These are phyloP conservation scores for Ophiostoma montium DNA, from an alignment of 2,329 filamentous ascomycete species.

Conservation along the genomic window DNA sequence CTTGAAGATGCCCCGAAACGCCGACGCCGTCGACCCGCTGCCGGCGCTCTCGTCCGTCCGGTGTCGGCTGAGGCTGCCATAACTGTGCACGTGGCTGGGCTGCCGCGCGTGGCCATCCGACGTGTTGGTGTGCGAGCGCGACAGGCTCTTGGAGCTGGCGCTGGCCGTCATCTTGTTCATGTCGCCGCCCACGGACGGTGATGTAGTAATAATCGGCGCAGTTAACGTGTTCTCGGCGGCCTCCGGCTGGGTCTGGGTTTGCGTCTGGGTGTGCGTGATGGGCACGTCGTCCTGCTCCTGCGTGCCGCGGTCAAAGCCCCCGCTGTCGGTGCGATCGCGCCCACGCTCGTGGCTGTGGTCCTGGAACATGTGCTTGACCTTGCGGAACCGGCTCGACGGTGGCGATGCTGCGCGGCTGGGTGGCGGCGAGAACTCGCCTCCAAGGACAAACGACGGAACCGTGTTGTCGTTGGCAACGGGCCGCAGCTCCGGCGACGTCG, in stretches of 20 bases:
- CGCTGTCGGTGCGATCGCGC: constrained; percentile 1
- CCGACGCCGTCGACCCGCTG: background rate
- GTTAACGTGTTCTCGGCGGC: background rate
- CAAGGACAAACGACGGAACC: constrained; percentile 42
- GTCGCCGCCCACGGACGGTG: background rate
- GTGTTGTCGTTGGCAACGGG: constrained; percentile 26
- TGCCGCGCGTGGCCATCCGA: constrained; percentile 36
- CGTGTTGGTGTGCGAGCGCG: constrained; percentile 19
- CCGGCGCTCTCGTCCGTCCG: constrained; percentile 4
- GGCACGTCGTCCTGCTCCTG: background rate
- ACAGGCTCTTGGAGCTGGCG: constrained; percentile 23
- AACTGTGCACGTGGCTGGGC: constrained; percentile 12
- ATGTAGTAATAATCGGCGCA: background rate
- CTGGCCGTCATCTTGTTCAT: constrained; percentile 15
- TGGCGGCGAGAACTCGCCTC: constrained; percentile 47
- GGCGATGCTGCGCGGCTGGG: constrained; percentile 52
- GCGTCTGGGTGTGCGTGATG: constrained; percentile 1
- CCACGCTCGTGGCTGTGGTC: constrained; percentile 35
- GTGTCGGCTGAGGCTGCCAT: background rate
- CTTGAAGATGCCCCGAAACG: constrained; percentile 5
- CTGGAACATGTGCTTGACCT: constrained; percentile 40
- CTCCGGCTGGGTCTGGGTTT: constrained; percentile 5
- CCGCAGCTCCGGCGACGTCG: constrained; percentile 39
- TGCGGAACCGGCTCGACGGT: constrained; percentile 41
- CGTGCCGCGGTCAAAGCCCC: background rate